Base-by-base conservation (phyloP, 2,329 filamentous ascomycete species). In the Botrytis cinerea region DNA sequence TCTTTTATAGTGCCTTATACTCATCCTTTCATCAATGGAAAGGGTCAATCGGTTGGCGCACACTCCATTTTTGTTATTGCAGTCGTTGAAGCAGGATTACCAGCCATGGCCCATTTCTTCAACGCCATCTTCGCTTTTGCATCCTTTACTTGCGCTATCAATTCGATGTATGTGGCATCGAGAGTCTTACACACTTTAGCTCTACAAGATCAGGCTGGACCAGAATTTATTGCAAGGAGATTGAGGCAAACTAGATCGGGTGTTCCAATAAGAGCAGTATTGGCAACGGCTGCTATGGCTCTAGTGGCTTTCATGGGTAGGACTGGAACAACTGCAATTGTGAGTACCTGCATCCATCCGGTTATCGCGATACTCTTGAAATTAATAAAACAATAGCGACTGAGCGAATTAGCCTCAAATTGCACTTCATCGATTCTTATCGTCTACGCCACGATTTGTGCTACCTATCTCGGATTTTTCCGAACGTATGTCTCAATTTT, bases 21-120 rank as follows among this genome's bases (percentile, higher is more conserved):
- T 43, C 82, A 84, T 72, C 80, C 81, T 6, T 84, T 84, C 70
- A 79, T 85, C 63, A 84, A 84, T 72, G 83, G 83, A 40, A 75
- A 78, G 9, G 82, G 79, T 4, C 79, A 82, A 66, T 83, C 83
- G 1, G 78, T 81, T 28, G 80, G 81, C 18, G 75, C 77, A 0
- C 79, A 81, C 62, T 83, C 83, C 1, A 75, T 83, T 32, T 84
- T 84, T 70, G 77, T 83, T 66, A 82, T 83, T 32, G 82, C 82
- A 6, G 81, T 79, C 1, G 81, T 83, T 25, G 80, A 83, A 74
- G 81, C 82, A 5, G 81, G 82, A 1, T 76, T 84, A 61, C 82
- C 81, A 32, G 75, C 77, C 8, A 75, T 78, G 1, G 82, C 82
- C 3, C 72, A 75, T 62, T 64, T 72, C 32, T 74, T 74, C 78